Evolutionary conservation across 371 early-diverging fungal genomes (phyloP).

Genomic region (Mortierella sp.): DNA sequence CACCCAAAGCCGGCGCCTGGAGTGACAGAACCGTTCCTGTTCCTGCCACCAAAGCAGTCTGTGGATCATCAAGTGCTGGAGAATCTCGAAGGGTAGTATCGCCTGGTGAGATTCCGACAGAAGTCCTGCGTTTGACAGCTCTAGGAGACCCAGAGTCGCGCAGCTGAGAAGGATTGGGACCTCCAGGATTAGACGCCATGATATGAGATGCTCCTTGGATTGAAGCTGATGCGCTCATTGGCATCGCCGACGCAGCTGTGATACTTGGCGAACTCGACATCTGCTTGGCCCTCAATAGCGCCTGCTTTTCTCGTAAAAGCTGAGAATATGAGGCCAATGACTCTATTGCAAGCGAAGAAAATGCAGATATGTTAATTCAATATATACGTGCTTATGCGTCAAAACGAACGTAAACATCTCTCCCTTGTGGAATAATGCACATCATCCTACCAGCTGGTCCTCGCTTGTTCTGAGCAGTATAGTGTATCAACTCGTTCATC

Average conservation of each 20-base stretch:
- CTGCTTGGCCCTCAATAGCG: conserved; percentile 5
- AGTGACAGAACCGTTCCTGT: conserved; percentile 15
- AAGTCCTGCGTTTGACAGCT: conserved; percentile 42
- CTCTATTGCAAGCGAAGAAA: neutral
- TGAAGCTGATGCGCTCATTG: neutral
- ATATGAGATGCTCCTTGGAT: neutral
- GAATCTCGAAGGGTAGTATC: conserved; percentile 22
- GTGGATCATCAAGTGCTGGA: conserved; percentile 23
- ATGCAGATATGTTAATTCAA: neutral
- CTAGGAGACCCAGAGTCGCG: conserved; percentile 39
- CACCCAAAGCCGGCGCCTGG: neutral
- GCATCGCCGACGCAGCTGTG: neutral
- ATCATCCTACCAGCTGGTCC: conserved; percentile 28
- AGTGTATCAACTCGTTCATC: conserved; percentile 36
- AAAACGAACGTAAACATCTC: neutral
- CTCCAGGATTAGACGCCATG: neutral
- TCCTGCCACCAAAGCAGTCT: neutral
- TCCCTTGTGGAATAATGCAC: neutral
- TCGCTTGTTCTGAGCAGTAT: conserved; percentile 18
- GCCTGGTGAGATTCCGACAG: conserved; percentile 26
- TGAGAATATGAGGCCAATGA: conserved; percentile 22
- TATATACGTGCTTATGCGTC: neutral
- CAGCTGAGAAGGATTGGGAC: neutral
- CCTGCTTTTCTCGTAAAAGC: conserved; percentile 14
- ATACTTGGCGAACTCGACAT: conserved; percentile 1